A percentile compares a stretch with the other conserved stretches of the same genome.
Conservation (phyloP, 257 asterid genomes). For the Leptodermis oblonga region DNA sequence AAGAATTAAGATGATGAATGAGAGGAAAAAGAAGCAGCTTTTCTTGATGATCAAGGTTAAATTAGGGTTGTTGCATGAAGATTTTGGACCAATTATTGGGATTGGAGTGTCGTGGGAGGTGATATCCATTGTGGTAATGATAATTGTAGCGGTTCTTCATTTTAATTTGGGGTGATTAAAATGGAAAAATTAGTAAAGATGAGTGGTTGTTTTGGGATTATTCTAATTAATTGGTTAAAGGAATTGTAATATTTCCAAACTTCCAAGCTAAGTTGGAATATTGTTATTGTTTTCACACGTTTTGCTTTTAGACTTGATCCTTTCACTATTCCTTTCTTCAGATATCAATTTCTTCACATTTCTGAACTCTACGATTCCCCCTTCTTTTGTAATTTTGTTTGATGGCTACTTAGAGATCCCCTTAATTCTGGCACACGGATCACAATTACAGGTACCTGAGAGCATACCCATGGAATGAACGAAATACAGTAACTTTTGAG, state of each 20-base stretch:
- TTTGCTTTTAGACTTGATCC: slow-evolving; percentile 25
- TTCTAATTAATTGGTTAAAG: slow-evolving; percentile 9
- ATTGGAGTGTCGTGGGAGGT: background rate
- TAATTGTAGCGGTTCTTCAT: background rate
- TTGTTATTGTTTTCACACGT: slow-evolving; percentile 22
- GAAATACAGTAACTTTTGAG: no score
- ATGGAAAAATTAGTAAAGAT: background rate
- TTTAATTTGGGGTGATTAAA: background rate
- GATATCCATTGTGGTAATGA: background rate
- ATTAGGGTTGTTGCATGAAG: no score
- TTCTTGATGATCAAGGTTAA: slow-evolving; percentile 30
- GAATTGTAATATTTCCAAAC: slow-evolving; percentile 1
- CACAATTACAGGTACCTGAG: no score
- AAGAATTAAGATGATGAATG: slow-evolving; percentile 27
- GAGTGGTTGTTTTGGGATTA: background rate
- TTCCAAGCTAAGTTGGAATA: slow-evolving; percentile 29
- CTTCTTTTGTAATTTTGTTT: background rate
- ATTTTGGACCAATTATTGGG: background rate
- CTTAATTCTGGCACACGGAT: no score
- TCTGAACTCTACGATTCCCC: background rate
- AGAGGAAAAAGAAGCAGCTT: slow-evolving; percentile 31
- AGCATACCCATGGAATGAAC: no score
- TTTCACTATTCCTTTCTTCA: slow-evolving; percentile 53
- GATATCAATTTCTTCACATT: slow-evolving; percentile 11
- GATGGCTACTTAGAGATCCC: no score